Percentiles rank a stretch among this genome's conserved stretches.
Conservation (phyloP, 2,329 filamentous ascomycete species). For the Colletotrichum falcatum region DNA sequence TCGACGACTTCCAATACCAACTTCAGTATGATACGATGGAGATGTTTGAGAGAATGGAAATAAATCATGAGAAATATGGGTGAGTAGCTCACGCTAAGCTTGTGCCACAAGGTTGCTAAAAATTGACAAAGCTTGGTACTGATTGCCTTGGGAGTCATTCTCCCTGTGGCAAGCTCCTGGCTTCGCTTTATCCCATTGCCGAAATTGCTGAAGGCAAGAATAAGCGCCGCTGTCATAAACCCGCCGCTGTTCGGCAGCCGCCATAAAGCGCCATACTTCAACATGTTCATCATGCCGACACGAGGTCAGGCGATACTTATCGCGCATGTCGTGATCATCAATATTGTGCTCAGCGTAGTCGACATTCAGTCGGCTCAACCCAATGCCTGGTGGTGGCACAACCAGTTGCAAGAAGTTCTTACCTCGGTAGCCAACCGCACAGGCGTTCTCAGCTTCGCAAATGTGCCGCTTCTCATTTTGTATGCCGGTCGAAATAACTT, state of each 20-base stretch:
- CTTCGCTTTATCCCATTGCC: conserved; percentile 47
- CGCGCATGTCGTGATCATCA: conserved; percentile 47
- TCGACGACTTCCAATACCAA: conserved; percentile 46
- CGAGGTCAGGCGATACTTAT: conserved; percentile 53
- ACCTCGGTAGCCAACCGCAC: conserved; percentile 49
- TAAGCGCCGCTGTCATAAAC: conserved; percentile 6
- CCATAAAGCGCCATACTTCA: conserved; percentile 46
- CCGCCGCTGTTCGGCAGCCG: neutral
- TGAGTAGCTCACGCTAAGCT: no score
- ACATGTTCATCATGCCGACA: conserved; percentile 52
- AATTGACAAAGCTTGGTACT: conserved; percentile 45
- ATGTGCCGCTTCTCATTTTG: conserved; percentile 51
- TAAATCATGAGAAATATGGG: conserved; percentile 43
- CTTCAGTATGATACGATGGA: conserved; percentile 63
- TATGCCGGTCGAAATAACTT: conserved; percentile 57
- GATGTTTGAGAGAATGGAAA: conserved; percentile 62
- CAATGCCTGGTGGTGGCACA: conserved; percentile 43
- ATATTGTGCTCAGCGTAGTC: conserved; percentile 46
- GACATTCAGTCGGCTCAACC: conserved; percentile 43
- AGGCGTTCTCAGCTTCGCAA: conserved; percentile 50
- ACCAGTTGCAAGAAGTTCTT: conserved; percentile 43
- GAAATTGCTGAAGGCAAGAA: neutral
- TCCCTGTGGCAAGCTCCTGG: conserved; percentile 47
- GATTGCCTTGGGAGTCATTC: conserved; percentile 41
- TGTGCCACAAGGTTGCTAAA: neutral